A percentile compares a stretch with the other conserved stretches of the same genome.
These are phyloP conservation scores for Candida ortonii DNA, from an alignment of 805 yeast species.

Conservation along the genomic window DNA sequence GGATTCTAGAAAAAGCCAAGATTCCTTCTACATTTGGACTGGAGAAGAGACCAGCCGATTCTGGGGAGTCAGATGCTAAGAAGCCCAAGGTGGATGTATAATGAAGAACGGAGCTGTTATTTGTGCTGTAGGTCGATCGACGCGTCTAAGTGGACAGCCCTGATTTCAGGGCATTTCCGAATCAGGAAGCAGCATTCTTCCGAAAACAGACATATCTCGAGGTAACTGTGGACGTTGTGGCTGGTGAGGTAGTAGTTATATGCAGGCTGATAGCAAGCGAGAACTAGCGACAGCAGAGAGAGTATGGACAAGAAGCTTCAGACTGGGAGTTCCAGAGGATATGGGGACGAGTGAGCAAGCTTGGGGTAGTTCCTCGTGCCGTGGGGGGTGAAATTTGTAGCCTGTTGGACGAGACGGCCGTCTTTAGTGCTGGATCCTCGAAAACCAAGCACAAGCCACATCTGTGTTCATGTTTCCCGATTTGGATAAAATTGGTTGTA, in stretches of 20 bases:
- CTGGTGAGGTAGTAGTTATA: too few species aligned
- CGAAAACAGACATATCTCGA: conserved; percentile 20
- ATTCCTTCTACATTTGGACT: conserved; percentile 8
- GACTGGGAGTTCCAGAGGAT: background rate
- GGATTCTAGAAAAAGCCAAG: conserved; percentile 43
- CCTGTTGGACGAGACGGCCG: too few species aligned
- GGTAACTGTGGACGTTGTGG: too few species aligned
- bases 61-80: conserved; percentile 7
- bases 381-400: too few species aligned
- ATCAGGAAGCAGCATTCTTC: conserved; percentile 18
- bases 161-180: too few species aligned
- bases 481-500: conserved; percentile 17
- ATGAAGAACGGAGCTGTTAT: too few species aligned
- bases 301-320: too few species aligned
- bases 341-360: background rate
- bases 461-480: conserved; percentile 8
- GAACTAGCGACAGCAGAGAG: too few species aligned
- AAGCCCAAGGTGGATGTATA: conserved; percentile 11
- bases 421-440: too few species aligned
- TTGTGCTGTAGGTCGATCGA: conserved; percentile 3
- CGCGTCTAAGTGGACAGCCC: too few species aligned
- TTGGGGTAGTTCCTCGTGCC: too few species aligned
- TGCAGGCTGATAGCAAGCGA: too few species aligned
- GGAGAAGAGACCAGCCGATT: conserved; percentile 13
- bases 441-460: conserved; percentile 4